phyloP scores from a whole-genome alignment of 768 basidiomycete genomes.

The Omphalotus guepiniiformis region DNA sequence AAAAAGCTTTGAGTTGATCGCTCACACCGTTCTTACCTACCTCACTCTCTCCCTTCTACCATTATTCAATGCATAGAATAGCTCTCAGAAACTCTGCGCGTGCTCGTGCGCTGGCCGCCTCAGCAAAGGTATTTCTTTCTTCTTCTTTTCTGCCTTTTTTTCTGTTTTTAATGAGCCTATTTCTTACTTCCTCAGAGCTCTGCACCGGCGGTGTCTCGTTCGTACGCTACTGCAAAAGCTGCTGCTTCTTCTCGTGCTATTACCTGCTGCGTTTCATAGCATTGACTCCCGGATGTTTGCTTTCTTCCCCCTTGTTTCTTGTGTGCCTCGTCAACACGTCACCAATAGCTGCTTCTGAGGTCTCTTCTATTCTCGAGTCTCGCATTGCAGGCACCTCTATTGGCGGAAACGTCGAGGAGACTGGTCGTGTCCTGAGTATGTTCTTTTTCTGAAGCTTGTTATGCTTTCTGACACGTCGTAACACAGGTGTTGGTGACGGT shows the following conservation, averaged over 20 bases:
- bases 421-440: slow-evolving; percentile 96
- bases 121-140: slow-evolving; percentile 51
- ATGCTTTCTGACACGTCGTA: slow-evolving; percentile 8
- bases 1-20: neutral
- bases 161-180: slow-evolving; percentile 6
- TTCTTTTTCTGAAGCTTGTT: slow-evolving; percentile 15
- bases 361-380: slow-evolving; percentile 97
- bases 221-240: slow-evolving; percentile 98
- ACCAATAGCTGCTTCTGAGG: slow-evolving; percentile 90
- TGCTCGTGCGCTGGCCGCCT: slow-evolving; percentile 66
- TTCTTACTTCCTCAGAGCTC: slow-evolving; percentile 33
- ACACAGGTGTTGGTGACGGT: slow-evolving; percentile 96
- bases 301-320: slow-evolving; percentile 13
- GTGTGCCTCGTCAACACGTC: slow-evolving; percentile 31
- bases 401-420: slow-evolving; percentile 96
- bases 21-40: slow-evolving; percentile 21
- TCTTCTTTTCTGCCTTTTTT: slow-evolving; percentile 14
- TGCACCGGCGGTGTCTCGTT: slow-evolving; percentile 58
- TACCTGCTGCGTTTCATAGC: slow-evolving; percentile 13
- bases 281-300: slow-evolving; percentile 18
- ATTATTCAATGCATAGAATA: slow-evolving; percentile 70
- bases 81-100: slow-evolving; percentile 82
- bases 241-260: slow-evolving; percentile 47
- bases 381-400: slow-evolving; percentile 92
- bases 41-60: slow-evolving; percentile 42